Evolutionary conservation across 352 stramenopile species (phyloP).

Genomic region (Phytophthora pseudosyringae): DNA sequence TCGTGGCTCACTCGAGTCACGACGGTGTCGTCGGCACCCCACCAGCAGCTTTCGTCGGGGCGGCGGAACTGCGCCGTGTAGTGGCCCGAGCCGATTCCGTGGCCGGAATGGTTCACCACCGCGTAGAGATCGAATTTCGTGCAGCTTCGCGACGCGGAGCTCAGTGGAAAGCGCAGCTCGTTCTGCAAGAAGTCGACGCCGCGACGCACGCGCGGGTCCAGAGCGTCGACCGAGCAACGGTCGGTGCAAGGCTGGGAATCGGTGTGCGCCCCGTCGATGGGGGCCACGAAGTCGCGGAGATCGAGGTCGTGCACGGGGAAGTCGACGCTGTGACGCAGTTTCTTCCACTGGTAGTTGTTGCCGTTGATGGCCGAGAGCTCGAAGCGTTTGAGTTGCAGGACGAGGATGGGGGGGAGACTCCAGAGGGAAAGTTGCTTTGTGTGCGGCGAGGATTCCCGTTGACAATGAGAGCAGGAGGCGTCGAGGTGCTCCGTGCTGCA

Average conservation of each 20-base stretch:
- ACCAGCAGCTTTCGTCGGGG: constrained; percentile 70
- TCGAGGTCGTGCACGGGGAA: constrained; percentile 92
- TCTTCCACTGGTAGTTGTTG: constrained; percentile 63
- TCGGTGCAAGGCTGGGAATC: constrained; percentile 21
- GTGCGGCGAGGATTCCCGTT: constrained; percentile 32
- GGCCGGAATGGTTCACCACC: constrained; percentile 94
- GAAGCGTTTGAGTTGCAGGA: constrained; percentile 78
- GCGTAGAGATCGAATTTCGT: constrained; percentile 93
- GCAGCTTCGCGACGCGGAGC: constrained; percentile 46
- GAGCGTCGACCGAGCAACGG: constrained; percentile 6
- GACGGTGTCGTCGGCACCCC: constrained; percentile 93
- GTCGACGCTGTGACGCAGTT: constrained; percentile 90
- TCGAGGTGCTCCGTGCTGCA: constrained; percentile 57
- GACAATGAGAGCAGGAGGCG: constrained; percentile 48
- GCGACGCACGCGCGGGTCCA: constrained; percentile 29
- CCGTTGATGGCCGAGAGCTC: constrained; percentile 35
- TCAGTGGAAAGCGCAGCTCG: constrained; percentile 48
- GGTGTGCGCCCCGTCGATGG: constrained; percentile 10
- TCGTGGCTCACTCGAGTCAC: constrained; percentile 30
- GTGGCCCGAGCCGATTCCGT: constrained; percentile 91
- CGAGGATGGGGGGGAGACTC: constrained; percentile 61
- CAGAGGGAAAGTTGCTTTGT: constrained; percentile 62
- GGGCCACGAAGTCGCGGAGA: constrained; percentile 54
- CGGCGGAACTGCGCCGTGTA: constrained; percentile 84
- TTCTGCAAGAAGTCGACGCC: constrained; percentile 43